These are phyloP conservation scores for Calonectria montana DNA, from an alignment of 2,329 filamentous ascomycete genomes.

Conservation along the genomic window DNA sequence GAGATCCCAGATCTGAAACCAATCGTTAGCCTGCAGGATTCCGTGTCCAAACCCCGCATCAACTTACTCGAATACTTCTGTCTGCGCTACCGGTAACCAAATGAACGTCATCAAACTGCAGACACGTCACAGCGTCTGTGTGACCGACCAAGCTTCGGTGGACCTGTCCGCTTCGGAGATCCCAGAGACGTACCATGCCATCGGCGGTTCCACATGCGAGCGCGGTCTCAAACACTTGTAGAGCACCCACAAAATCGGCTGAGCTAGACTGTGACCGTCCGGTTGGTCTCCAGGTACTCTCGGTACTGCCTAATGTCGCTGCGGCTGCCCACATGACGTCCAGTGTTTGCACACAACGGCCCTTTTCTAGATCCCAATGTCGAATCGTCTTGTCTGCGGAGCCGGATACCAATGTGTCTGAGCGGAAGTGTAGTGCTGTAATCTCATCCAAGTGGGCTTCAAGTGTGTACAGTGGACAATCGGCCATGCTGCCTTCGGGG, in stretches of 20 bases:
- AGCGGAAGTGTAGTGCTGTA: conserved; percentile 90
- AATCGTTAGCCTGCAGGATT: conserved; percentile 36
- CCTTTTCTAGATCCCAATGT: conserved; percentile 97
- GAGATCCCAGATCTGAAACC: conserved; percentile 93
- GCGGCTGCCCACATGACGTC: conserved; percentile 99
- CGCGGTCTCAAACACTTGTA: conserved; percentile 96
- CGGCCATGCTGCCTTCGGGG: conserved; percentile 83
- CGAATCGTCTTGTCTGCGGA: conserved; percentile 97
- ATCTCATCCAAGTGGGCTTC: conserved; percentile 94
- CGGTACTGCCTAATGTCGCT: conserved; percentile 71
- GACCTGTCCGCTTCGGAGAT: conserved; percentile 96
- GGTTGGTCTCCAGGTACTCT: conserved; percentile 78
- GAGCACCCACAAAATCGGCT: conserved; percentile 92
- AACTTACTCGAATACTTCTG: conserved; percentile 88
- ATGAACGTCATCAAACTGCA: conserved; percentile 97
- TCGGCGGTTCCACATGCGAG: conserved; percentile 97
- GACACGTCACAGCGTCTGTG: conserved; percentile 90
- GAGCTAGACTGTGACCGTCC: conserved; percentile 70
- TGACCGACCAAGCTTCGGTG: conserved; percentile 95
- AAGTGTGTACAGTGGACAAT: conserved; percentile 89
- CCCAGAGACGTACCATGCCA: conserved; percentile 97
- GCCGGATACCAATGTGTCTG: conserved; percentile 91
- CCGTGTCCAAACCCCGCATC: conserved; percentile 33
- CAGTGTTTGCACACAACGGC: conserved; percentile 96
- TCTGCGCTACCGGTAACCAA: conserved; percentile 93